Evolutionary conservation across 208 protist genomes (phyloP), one percentile per base, ranked within the genome.

Genomic region (Trypanosoma mega): DNA sequence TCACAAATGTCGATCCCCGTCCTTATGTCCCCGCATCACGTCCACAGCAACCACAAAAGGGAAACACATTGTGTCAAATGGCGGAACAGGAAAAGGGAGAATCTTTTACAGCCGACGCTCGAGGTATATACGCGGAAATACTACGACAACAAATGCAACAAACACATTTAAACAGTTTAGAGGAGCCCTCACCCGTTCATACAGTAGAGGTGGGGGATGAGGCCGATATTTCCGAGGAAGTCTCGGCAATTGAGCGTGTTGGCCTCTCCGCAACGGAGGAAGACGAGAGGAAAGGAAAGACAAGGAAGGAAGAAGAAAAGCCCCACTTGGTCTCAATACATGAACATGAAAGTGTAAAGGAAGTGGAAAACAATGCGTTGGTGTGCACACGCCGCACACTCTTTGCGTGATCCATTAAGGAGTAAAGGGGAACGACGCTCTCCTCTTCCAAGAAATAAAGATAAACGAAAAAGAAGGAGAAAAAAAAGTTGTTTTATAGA

Each of bases 121-220:
- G 49, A 7, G 50, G 44, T n/a, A 72, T 72, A 41, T 72, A 72
- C 37, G 51, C 20, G 14, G 65, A 72, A 33, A 72, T 72, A 48
- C 20, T 72, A 20, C 46, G 50, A 11, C 65, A 72, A 23, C 52
- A 63, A 9, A 7, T 39, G 26, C 0, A 41, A 31, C 24, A 55
- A 20, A 36, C 26, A 34, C 23, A 50, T 23, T n/a, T 26, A 30
- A 30, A 60, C 14, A 7, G 46, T 20, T 34, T 48, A n/a, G 39
- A 14, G 26, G 54, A 60, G 24, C 20, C 26, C 16, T 49, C 39
- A 8, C 54, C 39, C 16, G 26, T 60, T 12, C 4, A n/a, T n/a
- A n/a, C 26, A 23, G 54, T 4, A 20, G 24, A 34, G 0, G 31
- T 48, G 29, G 39, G 48, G 23, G 26, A 41, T 23, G 23, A 9